These are phyloP conservation scores for Clathrus columnatus DNA, from an alignment of 768 basidiomycete genomes.

Conservation along the genomic window DNA sequence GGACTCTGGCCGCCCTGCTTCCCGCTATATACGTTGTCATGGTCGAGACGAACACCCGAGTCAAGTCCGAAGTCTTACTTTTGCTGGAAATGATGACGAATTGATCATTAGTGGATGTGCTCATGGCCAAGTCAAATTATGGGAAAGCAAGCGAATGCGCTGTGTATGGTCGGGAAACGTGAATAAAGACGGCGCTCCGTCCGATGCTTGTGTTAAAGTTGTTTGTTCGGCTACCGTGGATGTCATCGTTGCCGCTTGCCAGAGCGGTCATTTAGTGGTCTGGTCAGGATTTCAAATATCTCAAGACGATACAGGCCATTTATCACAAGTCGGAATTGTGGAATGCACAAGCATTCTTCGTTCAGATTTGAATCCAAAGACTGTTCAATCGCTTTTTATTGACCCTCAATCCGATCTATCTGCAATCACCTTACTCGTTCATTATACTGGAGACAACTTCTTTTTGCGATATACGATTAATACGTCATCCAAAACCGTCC, in stretches of 20 bases:
- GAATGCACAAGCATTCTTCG: neutral
- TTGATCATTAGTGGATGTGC: conserved; percentile 7
- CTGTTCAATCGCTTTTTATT: conserved; percentile 14
- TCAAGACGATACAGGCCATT: neutral
- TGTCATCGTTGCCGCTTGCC: conserved; percentile 40
- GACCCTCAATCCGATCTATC: conserved; percentile 5
- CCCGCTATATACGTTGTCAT: conserved; percentile 38
- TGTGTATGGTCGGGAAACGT: conserved; percentile 57
- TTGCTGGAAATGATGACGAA: conserved; percentile 43
- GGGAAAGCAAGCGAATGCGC: conserved; percentile 41
- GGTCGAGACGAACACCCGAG: conserved; percentile 59
- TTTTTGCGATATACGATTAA: conserved; percentile 46
- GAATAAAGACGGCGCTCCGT: conserved; percentile 24
- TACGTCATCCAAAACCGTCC: conserved; percentile 18
- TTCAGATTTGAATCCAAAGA: conserved; percentile 11
- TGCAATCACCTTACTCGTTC: conserved; percentile 36
- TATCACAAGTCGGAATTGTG: neutral
- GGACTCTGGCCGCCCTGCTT: conserved; percentile 39
- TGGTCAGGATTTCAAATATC: conserved; percentile 38
- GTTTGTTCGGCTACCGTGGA: conserved; percentile 24
- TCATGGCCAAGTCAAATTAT: conserved; percentile 57
- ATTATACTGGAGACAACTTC: conserved; percentile 38
- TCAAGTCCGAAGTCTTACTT: conserved; percentile 45
- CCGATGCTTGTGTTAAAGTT: conserved; percentile 46
- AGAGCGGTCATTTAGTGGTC: conserved; percentile 49